These are phyloP conservation scores for Bacidia rubella DNA, from an alignment of 495 filamentous ascomycete genomes.

Conservation along the genomic window DNA sequence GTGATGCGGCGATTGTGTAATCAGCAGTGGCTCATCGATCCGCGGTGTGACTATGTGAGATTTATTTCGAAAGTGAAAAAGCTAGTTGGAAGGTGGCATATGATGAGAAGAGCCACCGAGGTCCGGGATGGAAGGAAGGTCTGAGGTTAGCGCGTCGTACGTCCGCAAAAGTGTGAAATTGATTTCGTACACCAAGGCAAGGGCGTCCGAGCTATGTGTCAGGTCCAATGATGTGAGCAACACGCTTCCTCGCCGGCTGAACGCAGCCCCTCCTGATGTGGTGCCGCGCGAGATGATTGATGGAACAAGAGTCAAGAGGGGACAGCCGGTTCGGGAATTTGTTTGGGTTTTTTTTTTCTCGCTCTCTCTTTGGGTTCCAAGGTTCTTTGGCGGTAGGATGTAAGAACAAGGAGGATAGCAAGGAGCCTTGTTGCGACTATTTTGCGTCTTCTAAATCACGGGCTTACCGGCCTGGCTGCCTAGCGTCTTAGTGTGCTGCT, in stretches of 20 bases:
- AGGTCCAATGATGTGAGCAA: constrained; percentile 15
- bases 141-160: background rate
- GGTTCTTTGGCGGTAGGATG: constrained; percentile 1
- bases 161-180: background rate
- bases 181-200: constrained; percentile 10
- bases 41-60: background rate
- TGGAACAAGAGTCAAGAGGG: background rate
- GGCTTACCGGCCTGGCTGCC: background rate
- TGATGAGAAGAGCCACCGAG: constrained; percentile 10
- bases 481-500: background rate
- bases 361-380: background rate
- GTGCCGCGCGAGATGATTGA: constrained; percentile 1
- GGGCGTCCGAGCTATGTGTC: constrained; percentile 16
- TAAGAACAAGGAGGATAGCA: constrained; percentile 2
- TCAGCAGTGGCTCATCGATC: background rate
- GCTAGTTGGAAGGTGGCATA: background rate
- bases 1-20: background rate
- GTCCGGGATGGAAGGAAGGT: constrained; percentile 1
- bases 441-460: constrained; percentile 1
- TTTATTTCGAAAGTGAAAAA: background rate
- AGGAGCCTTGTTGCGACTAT: constrained; percentile 12
- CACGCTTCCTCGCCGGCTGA: constrained; percentile 1
- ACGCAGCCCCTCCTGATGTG: background rate
- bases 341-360: background rate
- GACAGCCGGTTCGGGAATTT: background rate